These are phyloP conservation scores for Trichosporon coremiiforme DNA, from an alignment of 1,284 basidiomycete genomes.

Conservation along the genomic window DNA sequence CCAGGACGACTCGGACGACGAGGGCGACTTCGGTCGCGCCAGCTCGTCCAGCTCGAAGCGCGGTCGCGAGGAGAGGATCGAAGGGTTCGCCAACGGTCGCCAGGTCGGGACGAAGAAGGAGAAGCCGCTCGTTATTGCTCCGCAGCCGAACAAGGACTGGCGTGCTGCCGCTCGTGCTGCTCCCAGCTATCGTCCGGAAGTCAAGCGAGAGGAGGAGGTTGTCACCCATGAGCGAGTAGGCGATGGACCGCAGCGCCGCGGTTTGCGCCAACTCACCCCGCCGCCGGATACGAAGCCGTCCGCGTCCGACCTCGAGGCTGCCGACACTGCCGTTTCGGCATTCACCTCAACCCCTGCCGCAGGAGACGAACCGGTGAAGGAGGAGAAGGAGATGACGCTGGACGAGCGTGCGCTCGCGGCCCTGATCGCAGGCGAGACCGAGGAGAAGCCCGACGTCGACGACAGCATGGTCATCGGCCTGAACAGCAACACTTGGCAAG, in stretches of 20 bases:
- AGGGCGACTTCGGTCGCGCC: conserved; percentile 37
- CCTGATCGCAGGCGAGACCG: conserved; percentile 50
- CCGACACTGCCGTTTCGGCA: background rate
- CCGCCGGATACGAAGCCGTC: conserved; percentile 33
- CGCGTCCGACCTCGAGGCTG: conserved; percentile 19
- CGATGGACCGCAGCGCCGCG: conserved; percentile 74
- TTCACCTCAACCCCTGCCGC: background rate
- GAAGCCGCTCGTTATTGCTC: conserved; percentile 76
- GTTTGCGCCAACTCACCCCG: conserved; percentile 59
- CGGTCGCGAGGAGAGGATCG: conserved; percentile 68
- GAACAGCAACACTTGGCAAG: conserved; percentile 28
- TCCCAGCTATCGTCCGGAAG: conserved; percentile 66
- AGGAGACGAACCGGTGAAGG: conserved; percentile 6
- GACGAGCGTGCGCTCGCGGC: conserved; percentile 51
- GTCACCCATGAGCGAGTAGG: conserved; percentile 61
- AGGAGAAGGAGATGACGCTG: conserved; percentile 34
- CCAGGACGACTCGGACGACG: conserved; percentile 45
- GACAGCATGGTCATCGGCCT: conserved; percentile 2
- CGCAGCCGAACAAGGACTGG: conserved; percentile 85
- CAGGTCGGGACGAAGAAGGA: conserved; percentile 66
- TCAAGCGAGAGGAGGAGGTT: conserved; percentile 53
- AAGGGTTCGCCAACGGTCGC: conserved; percentile 60
- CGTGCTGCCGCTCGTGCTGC: conserved; percentile 62
- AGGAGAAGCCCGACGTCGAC: conserved; percentile 52
- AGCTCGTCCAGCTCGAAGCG: background rate